phyloP scores from a whole-genome alignment of 768 basidiomycete genomes.

The Pleurotus cornucopiae region DNA sequence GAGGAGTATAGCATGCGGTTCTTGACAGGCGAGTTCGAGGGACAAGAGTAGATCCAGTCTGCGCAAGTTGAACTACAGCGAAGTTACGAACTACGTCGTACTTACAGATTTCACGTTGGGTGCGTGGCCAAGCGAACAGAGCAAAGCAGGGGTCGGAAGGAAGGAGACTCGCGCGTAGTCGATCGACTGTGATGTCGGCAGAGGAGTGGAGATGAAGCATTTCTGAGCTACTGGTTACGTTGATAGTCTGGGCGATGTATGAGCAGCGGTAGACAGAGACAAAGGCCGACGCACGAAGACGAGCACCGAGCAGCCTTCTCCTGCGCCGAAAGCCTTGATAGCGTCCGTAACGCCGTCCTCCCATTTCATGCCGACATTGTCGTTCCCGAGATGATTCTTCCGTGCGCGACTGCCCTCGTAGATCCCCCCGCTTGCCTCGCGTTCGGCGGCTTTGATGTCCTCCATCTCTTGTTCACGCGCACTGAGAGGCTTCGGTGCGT shows the following conservation, averaged over 20 bases:
- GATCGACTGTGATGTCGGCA: conserved; percentile 33
- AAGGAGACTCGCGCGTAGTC: conserved; percentile 48
- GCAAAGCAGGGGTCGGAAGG: conserved; percentile 61
- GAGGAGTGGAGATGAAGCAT: conserved; percentile 44
- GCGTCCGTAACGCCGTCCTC: conserved; percentile 58
- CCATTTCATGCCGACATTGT: conserved; percentile 68
- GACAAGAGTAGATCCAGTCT: conserved; percentile 95
- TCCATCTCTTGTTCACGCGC: conserved; percentile 79
- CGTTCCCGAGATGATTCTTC: conserved; percentile 47
- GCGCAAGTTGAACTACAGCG: background rate
- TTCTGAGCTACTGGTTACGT: conserved; percentile 48
- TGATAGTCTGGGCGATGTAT: conserved; percentile 49
- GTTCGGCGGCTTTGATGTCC: conserved; percentile 73
- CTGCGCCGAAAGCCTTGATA: conserved; percentile 49
- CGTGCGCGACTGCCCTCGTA: conserved; percentile 59
- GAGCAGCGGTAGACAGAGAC: background rate
- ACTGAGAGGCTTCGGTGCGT: conserved; percentile 80
- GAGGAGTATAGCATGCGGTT: conserved; percentile 88
- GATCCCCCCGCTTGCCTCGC: conserved; percentile 39
- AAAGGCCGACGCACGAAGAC: conserved; percentile 49
- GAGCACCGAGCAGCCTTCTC: conserved; percentile 50
- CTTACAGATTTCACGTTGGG: conserved; percentile 59
- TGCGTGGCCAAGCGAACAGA: conserved; percentile 63
- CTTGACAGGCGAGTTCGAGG: conserved; percentile 74
- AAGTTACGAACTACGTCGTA: background rate